Evolutionary conservation across 768 basidiomycete genomes (phyloP), one percentile per base, ranked within the genome.

Genomic region (Hygrophorus pudorinus): DNA sequence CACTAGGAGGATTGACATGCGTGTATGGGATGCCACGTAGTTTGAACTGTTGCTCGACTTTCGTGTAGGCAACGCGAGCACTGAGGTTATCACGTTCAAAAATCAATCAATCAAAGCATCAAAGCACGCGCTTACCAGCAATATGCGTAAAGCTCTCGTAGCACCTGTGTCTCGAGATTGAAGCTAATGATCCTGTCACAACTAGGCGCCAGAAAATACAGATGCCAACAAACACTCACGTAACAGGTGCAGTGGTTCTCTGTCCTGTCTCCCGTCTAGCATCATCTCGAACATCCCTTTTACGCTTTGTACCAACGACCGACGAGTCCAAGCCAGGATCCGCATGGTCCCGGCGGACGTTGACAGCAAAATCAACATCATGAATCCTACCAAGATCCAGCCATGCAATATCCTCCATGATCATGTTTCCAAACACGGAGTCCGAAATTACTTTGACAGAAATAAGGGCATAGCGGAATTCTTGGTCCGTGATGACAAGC

Each of bases 31-130:
- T 92, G 17, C 73, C 73, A 21, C 85, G 82, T 16, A 78, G 62
- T 59, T 91, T 89, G 59, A 96, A 76, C 58, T 94, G 91, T 36
- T 76, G 71, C 61, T 96, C 90, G 43, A 97, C 80, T 53, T 81
- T 87, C 51, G 79, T 83, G 55, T 87, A 87, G n/a, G 90, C 83
- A 13, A 92, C 86, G 13, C 90, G 83, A 9, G 90, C 91, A 55
- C 89, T 93, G 48, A 28, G n/a, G 30, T 10, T 28, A 29, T 48
- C 41, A 18, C 21, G 30, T 9, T 5, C 14, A 30, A 30, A 11
- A 13, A 4, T 24, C 24, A 4, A 7, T 21, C 17, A 13, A 30
- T 20, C 38, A 24, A 18, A 12, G 5, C 14, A 30, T n/a, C 14
- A 17, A 32, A 16, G 20, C 31, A 47, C 8, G 16, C 27, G 59